phyloP scores from a whole-genome alignment of 2,329 filamentous ascomycete genomes.

The Paradendryphiella salina region DNA sequence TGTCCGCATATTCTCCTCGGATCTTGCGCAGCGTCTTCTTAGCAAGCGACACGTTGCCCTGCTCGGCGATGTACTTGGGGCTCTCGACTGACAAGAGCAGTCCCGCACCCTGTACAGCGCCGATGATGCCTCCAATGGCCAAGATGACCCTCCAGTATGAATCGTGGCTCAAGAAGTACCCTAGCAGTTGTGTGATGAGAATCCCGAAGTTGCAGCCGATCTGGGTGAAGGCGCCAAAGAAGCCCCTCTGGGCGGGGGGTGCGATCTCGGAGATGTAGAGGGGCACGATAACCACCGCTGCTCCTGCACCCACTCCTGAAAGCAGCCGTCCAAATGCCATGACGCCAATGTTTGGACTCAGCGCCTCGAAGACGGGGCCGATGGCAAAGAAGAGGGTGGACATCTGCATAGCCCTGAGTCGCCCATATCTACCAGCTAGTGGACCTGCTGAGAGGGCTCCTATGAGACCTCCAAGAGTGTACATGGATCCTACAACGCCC shows the following conservation, averaged over 20 bases:
- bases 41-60: slow-evolving; percentile 64
- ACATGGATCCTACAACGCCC: slow-evolving; percentile 85
- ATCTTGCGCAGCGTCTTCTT: slow-evolving; percentile 73
- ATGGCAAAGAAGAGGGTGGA: slow-evolving; percentile 75
- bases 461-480: slow-evolving; percentile 83
- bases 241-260: slow-evolving; percentile 68
- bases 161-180: slow-evolving; percentile 82
- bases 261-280: slow-evolving; percentile 93
- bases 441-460: slow-evolving; percentile 82
- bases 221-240: slow-evolving; percentile 84
- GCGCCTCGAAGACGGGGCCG: slow-evolving; percentile 75
- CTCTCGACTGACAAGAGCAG: slow-evolving; percentile 78
- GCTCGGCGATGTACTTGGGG: slow-evolving; percentile 78
- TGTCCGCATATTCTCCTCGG: slow-evolving; percentile 68
- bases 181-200: slow-evolving; percentile 76
- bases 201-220: slow-evolving; percentile 94
- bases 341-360: slow-evolving; percentile 67
- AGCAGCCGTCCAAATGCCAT: slow-evolving; percentile 76
- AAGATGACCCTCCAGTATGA: slow-evolving; percentile 84
- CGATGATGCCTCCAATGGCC: slow-evolving; percentile 70
- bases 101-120: slow-evolving; percentile 66
- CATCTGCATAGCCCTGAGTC: slow-evolving; percentile 74
- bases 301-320: slow-evolving; percentile 82
- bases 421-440: slow-evolving; percentile 74
- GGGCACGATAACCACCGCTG: slow-evolving; percentile 88